Evolutionary conservation across 139 green algal species (phyloP).

Genomic region (Chlorella sp.): DNA sequence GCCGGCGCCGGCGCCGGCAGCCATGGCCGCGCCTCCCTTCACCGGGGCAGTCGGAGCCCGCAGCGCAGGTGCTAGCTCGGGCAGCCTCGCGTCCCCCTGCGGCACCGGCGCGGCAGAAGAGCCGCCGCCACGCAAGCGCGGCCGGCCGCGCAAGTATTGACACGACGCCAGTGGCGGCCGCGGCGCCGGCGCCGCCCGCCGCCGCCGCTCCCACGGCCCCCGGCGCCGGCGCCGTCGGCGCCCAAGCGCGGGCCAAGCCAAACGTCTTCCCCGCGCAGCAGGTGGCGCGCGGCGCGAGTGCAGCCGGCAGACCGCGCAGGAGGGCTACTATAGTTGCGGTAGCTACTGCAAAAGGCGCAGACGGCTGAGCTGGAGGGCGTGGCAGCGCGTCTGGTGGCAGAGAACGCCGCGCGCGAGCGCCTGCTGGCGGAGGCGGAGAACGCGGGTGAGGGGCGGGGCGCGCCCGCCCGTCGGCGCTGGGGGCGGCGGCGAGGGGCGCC

Average conservation of each 20-base stretch:
- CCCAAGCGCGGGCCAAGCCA: conserved; percentile 35
- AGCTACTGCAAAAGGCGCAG: conserved; percentile 19
- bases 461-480: neutral
- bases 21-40: too few species aligned
- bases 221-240: neutral
- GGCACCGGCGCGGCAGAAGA: neutral
- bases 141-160: conserved; percentile 10
- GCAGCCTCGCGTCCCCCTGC: too few species aligned
- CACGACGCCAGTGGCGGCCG: neutral
- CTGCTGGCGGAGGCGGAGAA: conserved; percentile 14
- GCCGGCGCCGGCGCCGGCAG: too few species aligned
- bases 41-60: neutral
- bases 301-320: conserved; percentile 37
- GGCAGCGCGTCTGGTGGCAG: neutral
- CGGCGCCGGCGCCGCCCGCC: neutral
- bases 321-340: conserved; percentile 43
- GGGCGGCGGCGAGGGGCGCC: neutral
- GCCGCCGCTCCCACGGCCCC: too few species aligned
- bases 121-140: conserved; percentile 1
- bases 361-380: neutral
- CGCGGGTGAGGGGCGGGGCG: neutral
- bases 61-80: neutral
- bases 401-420: conserved; percentile 22
- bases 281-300: conserved; percentile 35
- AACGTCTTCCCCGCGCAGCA: conserved; percentile 33